Evolutionary conservation across 2,329 filamentous ascomycete species (phyloP), one percentile per base, ranked within the genome.

Genomic region (Exophiala aquamarina): DNA sequence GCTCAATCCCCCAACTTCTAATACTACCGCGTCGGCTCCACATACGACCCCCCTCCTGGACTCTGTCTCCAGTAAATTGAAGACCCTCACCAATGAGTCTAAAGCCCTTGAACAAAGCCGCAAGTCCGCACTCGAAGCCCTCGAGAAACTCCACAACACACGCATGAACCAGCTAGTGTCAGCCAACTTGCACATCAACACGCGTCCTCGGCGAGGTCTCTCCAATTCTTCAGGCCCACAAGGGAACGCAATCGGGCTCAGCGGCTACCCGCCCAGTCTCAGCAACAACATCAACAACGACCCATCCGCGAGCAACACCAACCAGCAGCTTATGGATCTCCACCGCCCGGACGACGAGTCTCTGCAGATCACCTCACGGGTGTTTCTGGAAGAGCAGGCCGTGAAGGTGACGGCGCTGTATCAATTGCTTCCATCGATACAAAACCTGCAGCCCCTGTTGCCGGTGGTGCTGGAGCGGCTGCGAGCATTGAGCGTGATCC

Each of bases 341-440:
- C 23, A 20, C 17, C 41, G 44, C 8, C 45, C 52, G 13, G 49
- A 39, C 11, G 49, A 49, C 14, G 52, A 55, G 37, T 55, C 52
- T 6, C 28, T 51, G 8, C 60, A 62, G 7, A 42, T 56, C 8
- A 51, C 56, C 18, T 48, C 49, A 10, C 33, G 47, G 26, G 44
- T 59, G 75, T 84, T 54, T 71, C 77, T 58, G 31, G 69, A 70
- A 7, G 89, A 95, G 59, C 87, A 94, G 59, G 78, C 83, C 32
- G 78, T 87, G 43, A 95, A 95, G 66, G 87, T 98, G 65, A 93
- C 95, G 56, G 88, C 91, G 1, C 79, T 98, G 4, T 96, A 96
- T 67, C 86, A 87, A 1, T 88, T 89, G 3, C 73, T 98, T 13
- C 86, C 90, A 1, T 93, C 89, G 0, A 93, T 98, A 49, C 90